These are phyloP conservation scores for Martiniozyma abietophila DNA, from an alignment of 805 yeast genomes.

Conservation along the genomic window DNA sequence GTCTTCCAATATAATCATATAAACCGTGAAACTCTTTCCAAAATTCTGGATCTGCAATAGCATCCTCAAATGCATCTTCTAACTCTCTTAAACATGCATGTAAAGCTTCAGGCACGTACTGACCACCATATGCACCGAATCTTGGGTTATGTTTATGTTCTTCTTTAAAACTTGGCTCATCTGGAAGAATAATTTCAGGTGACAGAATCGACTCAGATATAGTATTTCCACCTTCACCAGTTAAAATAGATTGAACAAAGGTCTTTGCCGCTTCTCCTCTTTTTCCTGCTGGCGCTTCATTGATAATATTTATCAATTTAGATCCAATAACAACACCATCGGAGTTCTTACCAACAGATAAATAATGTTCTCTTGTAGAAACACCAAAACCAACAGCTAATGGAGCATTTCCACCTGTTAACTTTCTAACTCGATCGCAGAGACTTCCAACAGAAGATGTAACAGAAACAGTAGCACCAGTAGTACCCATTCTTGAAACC, in stretches of 20 bases:
- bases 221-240: conserved; percentile 35
- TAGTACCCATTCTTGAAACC: conserved; percentile 96
- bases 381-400: conserved; percentile 97
- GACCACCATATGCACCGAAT: conserved; percentile 97
- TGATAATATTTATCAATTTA: conserved; percentile 63
- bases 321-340: conserved; percentile 98
- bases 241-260: conserved; percentile 63
- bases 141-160: conserved; percentile 60
- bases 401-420: conserved; percentile 66
- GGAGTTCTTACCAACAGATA: conserved; percentile 66
- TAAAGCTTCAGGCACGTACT: conserved; percentile 94
- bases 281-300: conserved; percentile 50
- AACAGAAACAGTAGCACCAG: conserved; percentile 75
- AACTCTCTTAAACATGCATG: conserved; percentile 86
- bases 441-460: conserved; percentile 55
- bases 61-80: conserved; percentile 79
- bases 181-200: conserved; percentile 12
- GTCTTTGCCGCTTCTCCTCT: conserved; percentile 55
- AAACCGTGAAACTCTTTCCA: conserved; percentile 86
- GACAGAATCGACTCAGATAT: conserved; percentile 19
- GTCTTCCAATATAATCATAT: conserved; percentile 93
- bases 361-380: conserved; percentile 83
- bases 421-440: conserved; percentile 64
- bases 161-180: conserved; percentile 38
- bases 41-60: conserved; percentile 81